Percentiles rank a stretch among this genome's conserved stretches.
These are phyloP conservation scores for Leptomonas seymouri DNA, from an alignment of 208 protist genomes.

Conservation along the genomic window DNA sequence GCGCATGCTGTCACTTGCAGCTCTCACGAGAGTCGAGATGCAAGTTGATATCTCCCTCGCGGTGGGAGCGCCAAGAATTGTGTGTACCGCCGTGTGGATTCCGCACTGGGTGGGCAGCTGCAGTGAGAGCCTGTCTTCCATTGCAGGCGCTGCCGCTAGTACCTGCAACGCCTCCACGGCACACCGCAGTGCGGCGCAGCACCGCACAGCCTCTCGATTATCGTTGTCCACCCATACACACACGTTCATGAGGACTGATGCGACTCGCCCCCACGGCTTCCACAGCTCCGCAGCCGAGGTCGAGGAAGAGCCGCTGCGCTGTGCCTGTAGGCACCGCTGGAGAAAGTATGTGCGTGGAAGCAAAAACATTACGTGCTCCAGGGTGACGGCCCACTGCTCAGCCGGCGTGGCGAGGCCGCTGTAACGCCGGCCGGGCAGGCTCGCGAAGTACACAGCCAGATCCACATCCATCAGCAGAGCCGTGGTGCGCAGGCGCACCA, in stretches of 20 bases:
- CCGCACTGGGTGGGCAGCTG: neutral
- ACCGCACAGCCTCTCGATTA: slow-evolving; percentile 67
- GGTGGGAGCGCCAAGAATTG: neutral
- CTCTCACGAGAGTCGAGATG: slow-evolving; percentile 35
- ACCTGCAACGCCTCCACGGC: slow-evolving; percentile 1
- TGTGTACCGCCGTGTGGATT: slow-evolving; percentile 3
- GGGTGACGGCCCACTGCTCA: slow-evolving; percentile 44
- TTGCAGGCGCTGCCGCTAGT: neutral
- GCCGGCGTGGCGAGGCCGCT: slow-evolving; percentile 35
- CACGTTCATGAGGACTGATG: slow-evolving; percentile 60
- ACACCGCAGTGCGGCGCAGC: slow-evolving; percentile 44
- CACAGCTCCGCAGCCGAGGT: neutral
- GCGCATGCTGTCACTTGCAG: slow-evolving; percentile 47
- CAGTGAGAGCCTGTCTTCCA: slow-evolving; percentile 2
- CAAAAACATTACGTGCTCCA: slow-evolving; percentile 43
- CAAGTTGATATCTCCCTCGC: slow-evolving; percentile 16
- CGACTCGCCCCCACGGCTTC: slow-evolving; percentile 29
- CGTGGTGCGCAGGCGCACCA: slow-evolving; percentile 10
- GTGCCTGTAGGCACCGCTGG: slow-evolving; percentile 16
- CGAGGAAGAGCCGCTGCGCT: neutral
- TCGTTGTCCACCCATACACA: slow-evolving; percentile 79
- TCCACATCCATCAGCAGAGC: slow-evolving; percentile 57
- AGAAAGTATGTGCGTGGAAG: slow-evolving; percentile 19
- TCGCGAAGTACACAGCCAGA: slow-evolving; percentile 53
- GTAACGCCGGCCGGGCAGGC: slow-evolving; percentile 51